Base-by-base conservation (phyloP, 129 eudicot species). In the Tagetes patula region DNA sequence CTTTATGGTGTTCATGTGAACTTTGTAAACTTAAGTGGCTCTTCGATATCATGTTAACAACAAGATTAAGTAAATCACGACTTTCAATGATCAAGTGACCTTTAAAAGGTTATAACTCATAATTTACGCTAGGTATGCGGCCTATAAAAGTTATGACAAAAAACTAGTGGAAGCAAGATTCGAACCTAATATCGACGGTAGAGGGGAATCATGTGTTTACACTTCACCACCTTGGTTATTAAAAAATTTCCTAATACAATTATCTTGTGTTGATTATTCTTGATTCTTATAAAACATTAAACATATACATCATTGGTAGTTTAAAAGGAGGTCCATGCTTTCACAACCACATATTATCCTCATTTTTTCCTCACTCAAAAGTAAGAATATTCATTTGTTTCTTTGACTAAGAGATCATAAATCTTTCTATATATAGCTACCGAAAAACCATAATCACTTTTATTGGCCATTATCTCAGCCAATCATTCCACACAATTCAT, bases 381-480 rank as follows among this genome's bases (percentile, higher is more conserved):
- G 8, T 61, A 32, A 60, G 38, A 73, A 40, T 73, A 20, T 20
- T 20, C 47, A 20, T 5, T 47, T 73, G 38, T 47, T 73, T 47
- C 40, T 50, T 71, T 13, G 50, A 64, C 34, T 40, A 9, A 8
- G 11, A 64, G 36, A 69, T 20, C 27, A 20, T 27, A 46, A 13
- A 41, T 49, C 8, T 78, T 52, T 9, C 82, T 55, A 71, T 71
- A 71, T 10, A 52, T 71, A 78, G 58, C 4, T 45, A 52, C 39
- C 77, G 34, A 36, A 41, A 62, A 71, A 71, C 41, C 60, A 50
- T 42, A 71, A 14, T 64, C 68, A 62, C 34, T 41, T 71, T 52
- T 49, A 50, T 49, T 50, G 45, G 67, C 59, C 68, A 72, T 66
- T 45, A 78, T 78, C 82, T 78, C 72, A 53, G 54, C 82, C 77